Evolutionary conservation across 805 yeast species (phyloP).

Genomic region (Starmerella davenportii): DNA sequence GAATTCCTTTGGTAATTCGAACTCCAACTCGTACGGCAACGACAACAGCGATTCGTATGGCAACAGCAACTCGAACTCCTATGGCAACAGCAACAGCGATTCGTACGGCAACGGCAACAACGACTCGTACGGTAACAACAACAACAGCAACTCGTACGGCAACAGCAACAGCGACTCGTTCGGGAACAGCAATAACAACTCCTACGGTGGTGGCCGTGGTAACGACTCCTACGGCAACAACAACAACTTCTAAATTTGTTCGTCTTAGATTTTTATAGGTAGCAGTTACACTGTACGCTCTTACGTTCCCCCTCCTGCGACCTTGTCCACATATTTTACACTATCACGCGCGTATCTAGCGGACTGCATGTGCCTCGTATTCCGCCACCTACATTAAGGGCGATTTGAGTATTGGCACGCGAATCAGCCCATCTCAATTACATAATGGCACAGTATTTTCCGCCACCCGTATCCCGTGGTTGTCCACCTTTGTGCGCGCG

Average conservation of each 20-base stretch:
- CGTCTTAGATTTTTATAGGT: too few relatives aligned
- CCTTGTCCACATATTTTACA: too few relatives aligned
- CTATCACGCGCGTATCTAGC: too few relatives aligned
- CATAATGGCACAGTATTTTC: too few relatives aligned
- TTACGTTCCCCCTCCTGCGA: too few relatives aligned
- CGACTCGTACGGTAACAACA: slow-evolving; percentile 1
- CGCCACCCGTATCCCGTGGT: too few relatives aligned
- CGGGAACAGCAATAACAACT: background rate
- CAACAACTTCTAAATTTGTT: background rate
- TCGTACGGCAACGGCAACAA: background rate
- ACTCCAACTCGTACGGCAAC: slow-evolving; percentile 1
- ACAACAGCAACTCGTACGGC: background rate
- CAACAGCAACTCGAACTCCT: background rate
- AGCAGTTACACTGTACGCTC: too few relatives aligned
- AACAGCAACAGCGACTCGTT: slow-evolving; percentile 1
- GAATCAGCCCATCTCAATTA: too few relatives aligned
- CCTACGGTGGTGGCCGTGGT: background rate
- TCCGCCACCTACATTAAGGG: too few relatives aligned
- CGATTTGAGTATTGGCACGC: too few relatives aligned
- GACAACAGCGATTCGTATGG: background rate
- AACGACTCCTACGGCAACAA: background rate
- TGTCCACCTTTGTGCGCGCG: background rate
- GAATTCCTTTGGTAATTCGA: background rate
- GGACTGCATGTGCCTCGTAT: too few relatives aligned
- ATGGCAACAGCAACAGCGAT: slow-evolving; percentile 4